phyloP scores from a whole-genome alignment of 148 eudicot species.

The Cornus kousa region DNA sequence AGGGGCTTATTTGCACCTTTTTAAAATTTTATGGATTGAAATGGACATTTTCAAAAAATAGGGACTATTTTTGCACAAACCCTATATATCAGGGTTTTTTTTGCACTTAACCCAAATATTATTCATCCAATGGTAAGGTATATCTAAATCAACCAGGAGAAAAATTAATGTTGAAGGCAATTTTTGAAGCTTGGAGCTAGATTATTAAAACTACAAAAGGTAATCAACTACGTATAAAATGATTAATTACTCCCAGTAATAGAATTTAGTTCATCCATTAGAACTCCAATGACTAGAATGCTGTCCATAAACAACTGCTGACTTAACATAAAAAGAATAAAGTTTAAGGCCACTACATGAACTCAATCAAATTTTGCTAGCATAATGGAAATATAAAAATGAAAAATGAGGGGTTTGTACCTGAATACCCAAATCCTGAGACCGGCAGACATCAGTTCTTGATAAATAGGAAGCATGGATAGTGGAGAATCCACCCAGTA shows the following conservation, averaged over 20 bases:
- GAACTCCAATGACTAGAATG: conserved; percentile 61
- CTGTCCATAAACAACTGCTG: conserved; percentile 61
- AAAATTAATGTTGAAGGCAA: background rate
- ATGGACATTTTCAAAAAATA: too few relatives aligned
- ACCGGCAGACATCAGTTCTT: conserved; percentile 80
- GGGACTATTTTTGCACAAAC: too few relatives aligned
- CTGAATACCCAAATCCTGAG: conserved; percentile 89
- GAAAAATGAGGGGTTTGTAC: conserved; percentile 23
- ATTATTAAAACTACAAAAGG: background rate
- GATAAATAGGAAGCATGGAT: conserved; percentile 92
- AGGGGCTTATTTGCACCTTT: too few relatives aligned
- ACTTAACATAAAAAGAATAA: conserved; percentile 10
- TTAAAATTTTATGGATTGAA: too few relatives aligned
- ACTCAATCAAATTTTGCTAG: too few relatives aligned
- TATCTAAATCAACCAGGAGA: too few relatives aligned
- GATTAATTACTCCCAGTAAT: conserved; percentile 46
- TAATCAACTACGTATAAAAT: too few relatives aligned
- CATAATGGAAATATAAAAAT: too few relatives aligned
- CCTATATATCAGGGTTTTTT: too few relatives aligned
- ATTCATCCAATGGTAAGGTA: too few relatives aligned
- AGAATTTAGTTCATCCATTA: conserved; percentile 63
- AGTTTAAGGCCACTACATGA: background rate
- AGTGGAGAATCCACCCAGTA: conserved; percentile 89
- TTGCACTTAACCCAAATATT: too few relatives aligned
- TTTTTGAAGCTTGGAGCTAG: background rate